Evolutionary conservation across 345 rosid species (phyloP).

Genomic region (Mangifera indica): DNA sequence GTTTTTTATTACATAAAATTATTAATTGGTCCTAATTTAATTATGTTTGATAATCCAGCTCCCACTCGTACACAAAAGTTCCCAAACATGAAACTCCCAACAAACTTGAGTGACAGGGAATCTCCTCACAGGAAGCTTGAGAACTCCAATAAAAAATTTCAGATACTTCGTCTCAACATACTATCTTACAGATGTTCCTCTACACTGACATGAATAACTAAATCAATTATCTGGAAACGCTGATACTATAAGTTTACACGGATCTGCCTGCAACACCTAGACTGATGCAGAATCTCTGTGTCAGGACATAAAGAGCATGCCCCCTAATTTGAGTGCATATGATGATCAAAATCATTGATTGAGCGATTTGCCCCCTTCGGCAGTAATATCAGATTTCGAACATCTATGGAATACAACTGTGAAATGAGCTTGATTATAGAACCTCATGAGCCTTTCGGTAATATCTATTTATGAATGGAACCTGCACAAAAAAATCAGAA

Average conservation of each 20-base stretch:
- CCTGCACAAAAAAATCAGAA: slow-evolving; percentile 44
- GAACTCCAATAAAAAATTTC: not conserved
- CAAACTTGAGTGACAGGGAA: not conserved
- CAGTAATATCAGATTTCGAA: not conserved
- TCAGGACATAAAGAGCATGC: not conserved
- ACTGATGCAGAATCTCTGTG: slow-evolving; percentile 2
- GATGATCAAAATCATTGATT: not conserved
- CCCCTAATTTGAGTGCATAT: not conserved
- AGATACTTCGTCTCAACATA: not conserved
- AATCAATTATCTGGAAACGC: slow-evolving; percentile 4
- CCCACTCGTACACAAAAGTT: not conserved
- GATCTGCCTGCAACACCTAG: slow-evolving; percentile 5
- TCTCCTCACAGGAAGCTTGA: slow-evolving; percentile 7
- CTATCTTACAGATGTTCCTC: slow-evolving; percentile 16
- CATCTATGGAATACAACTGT: not conserved
- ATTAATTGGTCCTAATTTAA: slow-evolving; percentile 2
- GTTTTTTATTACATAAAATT: not conserved
- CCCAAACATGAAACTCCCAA: not conserved
- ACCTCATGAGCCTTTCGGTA: slow-evolving; percentile 85
- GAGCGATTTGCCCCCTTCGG: too few species aligned
- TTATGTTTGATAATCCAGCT: not conserved
- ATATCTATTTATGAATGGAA: slow-evolving; percentile 77
- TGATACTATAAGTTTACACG: slow-evolving; percentile 17
- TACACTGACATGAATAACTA: not conserved
- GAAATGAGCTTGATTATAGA: slow-evolving; percentile 35